These are phyloP conservation scores for Alternaria sp. DNA, from an alignment of 2,329 filamentous ascomycete genomes.

Conservation along the genomic window DNA sequence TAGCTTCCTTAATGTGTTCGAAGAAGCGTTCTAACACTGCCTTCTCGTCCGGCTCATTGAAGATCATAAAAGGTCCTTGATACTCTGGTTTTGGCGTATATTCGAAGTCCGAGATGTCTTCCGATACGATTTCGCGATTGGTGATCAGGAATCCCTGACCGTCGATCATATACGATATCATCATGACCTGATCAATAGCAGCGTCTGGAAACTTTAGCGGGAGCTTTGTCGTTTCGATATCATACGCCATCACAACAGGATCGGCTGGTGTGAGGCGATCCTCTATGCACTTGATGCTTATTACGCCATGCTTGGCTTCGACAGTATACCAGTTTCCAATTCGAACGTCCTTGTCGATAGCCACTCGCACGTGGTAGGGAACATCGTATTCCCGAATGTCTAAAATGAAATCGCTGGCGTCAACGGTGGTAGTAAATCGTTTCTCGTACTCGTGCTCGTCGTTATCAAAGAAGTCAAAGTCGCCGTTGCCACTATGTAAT, in stretches of 20 bases:
- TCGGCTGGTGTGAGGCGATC: slow-evolving; percentile 90
- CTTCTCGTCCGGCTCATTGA: slow-evolving; percentile 96
- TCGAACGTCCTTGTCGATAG: slow-evolving; percentile 96
- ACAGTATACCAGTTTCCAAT: slow-evolving; percentile 98
- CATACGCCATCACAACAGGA: slow-evolving; percentile 97
- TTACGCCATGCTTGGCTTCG: slow-evolving; percentile 88
- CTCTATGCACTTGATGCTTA: slow-evolving; percentile 83
- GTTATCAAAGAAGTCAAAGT: slow-evolving; percentile 91
- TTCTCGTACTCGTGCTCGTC: slow-evolving; percentile 83
- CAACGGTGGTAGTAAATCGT: slow-evolving; percentile 79
- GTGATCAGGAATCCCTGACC: slow-evolving; percentile 98
- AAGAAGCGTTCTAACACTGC: slow-evolving; percentile 90
- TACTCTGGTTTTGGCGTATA: slow-evolving; percentile 98
- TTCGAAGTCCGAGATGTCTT: slow-evolving; percentile 97
- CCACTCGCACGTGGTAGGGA: slow-evolving; percentile 97
- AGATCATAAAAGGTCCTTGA: slow-evolving; percentile 93
- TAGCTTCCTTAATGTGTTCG: slow-evolving; percentile 90
- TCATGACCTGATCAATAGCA: slow-evolving; percentile 96
- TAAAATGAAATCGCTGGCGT: slow-evolving; percentile 96
- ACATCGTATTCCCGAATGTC: slow-evolving; percentile 99
- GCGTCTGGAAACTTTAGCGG: slow-evolving; percentile 97
- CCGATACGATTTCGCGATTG: slow-evolving; percentile 95
- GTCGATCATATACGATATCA: slow-evolving; percentile 99
- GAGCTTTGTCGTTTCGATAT: slow-evolving; percentile 97
- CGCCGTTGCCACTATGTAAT: slow-evolving; percentile 70